Base-by-base conservation (phyloP, 805 yeast species). In the Clavispora vitiphila region DNA sequence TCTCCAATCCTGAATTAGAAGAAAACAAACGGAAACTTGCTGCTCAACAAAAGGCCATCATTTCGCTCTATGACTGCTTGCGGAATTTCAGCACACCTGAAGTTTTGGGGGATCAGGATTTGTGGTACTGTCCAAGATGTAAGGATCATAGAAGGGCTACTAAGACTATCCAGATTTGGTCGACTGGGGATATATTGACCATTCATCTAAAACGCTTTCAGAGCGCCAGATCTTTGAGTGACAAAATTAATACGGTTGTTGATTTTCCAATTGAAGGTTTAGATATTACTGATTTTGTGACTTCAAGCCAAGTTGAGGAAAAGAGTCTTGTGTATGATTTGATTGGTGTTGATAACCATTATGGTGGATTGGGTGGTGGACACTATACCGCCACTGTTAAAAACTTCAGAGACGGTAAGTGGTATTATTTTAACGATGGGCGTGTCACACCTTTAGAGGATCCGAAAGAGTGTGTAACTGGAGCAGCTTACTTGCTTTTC, bases 321-420 rank as follows among this genome's bases (percentile, higher is more conserved):
- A 43, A 48, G 5, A 30, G 46, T 67, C 39, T 57, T n/a, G 57
- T 86, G 1, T 91, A 91, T 61, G 98, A 93, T 58, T 67, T 93
- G 47, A 73, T 86, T 53, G 98, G 93, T 0, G 96, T 93, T 18
- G 98, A 90, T 59, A 93, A 91, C 59, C 99, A 93, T 58, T 89
- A 74, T 59, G 99, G 98, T 38, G 96, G 97, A 0, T 69, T 91
- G 15, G 97, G 98, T 0, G 98, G 98, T 4, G 98, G 99, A 2
- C 98, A 93, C 67, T 91, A 93, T 62, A 93, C 99, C 1, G 86
- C 98, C 0, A 83, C 80, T 55, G 96, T 78, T 0, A 84, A 83
- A 59, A 90, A 90, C 56, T 82, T 79, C 60, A 71, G 78, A 34
- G 95, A 86, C 55, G 67, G 67, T 16, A 71, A 78, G 43, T 93